Evolutionary conservation across 2,329 filamentous ascomycete species (phyloP), one percentile per base, ranked within the genome.

Genomic region (Cytospora schulzeri): DNA sequence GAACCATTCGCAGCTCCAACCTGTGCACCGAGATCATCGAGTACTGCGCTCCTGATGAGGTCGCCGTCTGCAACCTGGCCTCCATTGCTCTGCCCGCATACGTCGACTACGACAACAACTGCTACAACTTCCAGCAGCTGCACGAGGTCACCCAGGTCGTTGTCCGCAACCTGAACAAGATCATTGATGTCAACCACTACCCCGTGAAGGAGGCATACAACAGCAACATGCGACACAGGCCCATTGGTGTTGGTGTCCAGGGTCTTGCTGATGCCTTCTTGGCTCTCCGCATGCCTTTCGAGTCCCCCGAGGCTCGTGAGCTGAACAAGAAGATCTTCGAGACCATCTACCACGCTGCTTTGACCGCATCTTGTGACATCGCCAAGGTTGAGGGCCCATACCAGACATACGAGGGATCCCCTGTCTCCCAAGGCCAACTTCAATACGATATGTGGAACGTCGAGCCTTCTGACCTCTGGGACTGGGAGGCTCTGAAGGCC

Each of bases 361-460:
- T 98, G 68, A 97, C 93, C 62, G 90, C 92, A 26, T 99, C 95
- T 0, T 88, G 91, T 74, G 88, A 97, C 64, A 81, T 98, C 69
- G 92, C 95, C 68, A 90, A 92, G 82, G 82, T 90, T 70, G 80
- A 93, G 64, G 95, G 95, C 4, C 78, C 93, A 7, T 99, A 99
- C 79, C 85, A 89, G 70, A 93, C 93, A 4, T 99, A 97, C 76
- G 86, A 94, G 76, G 95, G 95, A 68, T 97, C 92, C 31, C 95
- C 95, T 33, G 91, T 95, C 65, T 98, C 95, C 1, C 88, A 98
- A 80, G 95, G 95, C 68, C 91, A 96, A 72, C 91, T 99, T 51
- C 95, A 99, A 78, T 98, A 95, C 73, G 95, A 99, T 78, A 96
- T 99, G 92, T 99, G 95, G 95, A 88, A 92, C 73, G 91, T 96